A percentile compares a stretch with the other conserved stretches of the same genome.
Conservation (phyloP, 768 basidiomycete species). For the Polyporus arcularius region DNA sequence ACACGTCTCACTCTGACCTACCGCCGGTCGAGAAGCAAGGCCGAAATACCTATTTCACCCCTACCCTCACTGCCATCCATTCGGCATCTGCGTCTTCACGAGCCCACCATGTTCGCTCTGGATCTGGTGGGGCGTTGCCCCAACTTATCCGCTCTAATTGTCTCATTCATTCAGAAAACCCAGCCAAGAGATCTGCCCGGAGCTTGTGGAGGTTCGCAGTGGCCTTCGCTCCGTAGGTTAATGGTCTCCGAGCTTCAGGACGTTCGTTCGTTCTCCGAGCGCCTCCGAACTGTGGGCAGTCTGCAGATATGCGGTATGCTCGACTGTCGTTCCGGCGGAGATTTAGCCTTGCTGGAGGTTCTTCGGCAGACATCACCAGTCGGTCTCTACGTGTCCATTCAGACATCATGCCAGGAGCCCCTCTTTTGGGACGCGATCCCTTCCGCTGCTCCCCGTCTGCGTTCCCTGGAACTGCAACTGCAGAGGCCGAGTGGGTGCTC, state of each 20-base stretch:
- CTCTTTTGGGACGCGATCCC: neutral
- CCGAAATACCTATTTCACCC: neutral
- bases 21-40: neutral
- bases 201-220: neutral
- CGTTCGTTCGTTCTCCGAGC: neutral
- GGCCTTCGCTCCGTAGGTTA: constrained; percentile 1
- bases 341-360: neutral
- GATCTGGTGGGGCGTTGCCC: constrained; percentile 5
- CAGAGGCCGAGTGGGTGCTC: neutral
- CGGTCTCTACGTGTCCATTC: neutral
- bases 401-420: neutral
- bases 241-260: neutral
- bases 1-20: constrained; percentile 1
- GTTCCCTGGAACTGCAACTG: constrained; percentile 1
- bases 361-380: constrained; percentile 6
- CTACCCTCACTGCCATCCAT: constrained; percentile 1
- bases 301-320: neutral
- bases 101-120: neutral
- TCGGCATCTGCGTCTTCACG: neutral
- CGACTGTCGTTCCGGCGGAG: neutral
- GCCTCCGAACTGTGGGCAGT: neutral
- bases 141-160: neutral
- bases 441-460: neutral
- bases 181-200: no score
- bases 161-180: neutral